These are phyloP conservation scores for Paramecium bursaria DNA, from an alignment of 73 alveolate species.

Conservation along the genomic window DNA sequence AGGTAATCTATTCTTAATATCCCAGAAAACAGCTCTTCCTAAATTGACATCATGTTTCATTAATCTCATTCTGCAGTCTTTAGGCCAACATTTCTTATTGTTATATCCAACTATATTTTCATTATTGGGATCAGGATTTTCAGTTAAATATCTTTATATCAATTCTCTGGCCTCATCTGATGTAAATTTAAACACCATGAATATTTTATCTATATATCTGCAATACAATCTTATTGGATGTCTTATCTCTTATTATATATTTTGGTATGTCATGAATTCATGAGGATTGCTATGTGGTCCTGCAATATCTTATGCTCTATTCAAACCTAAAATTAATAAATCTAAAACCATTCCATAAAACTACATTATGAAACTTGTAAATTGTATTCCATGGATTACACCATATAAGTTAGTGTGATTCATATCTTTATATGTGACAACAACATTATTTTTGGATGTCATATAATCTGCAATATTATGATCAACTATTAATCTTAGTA, in stretches of 20 bases:
- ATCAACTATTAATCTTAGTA: constrained; percentile 98
- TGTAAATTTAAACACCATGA: constrained; percentile 96
- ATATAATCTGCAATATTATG: constrained; percentile 99
- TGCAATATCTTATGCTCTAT: constrained; percentile 99
- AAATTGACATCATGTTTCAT: constrained; percentile 99
- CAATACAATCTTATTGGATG: constrained; percentile 99
- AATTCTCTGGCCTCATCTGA: constrained; percentile 99
- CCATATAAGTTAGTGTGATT: constrained; percentile 99
- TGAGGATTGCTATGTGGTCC: constrained; percentile 98
- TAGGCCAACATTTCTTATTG: constrained; percentile 99
- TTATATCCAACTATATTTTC: constrained; percentile 99
- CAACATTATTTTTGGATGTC: constrained; percentile 99
- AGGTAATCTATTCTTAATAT: constrained; percentile 99
- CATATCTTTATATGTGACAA: constrained; percentile 99
- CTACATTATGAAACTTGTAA: constrained; percentile 91
- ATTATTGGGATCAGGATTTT: constrained; percentile 99
- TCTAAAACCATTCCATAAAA: constrained; percentile 95
- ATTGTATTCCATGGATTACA: constrained; percentile 97
- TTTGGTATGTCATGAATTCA: constrained; percentile 97
- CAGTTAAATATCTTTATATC: constrained; percentile 98
- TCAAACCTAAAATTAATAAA: constrained; percentile 97
- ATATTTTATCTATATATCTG: constrained; percentile 98
- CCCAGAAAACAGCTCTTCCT: constrained; percentile 99
- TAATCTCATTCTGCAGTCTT: constrained; percentile 99
- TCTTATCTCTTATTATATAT: constrained; percentile 96